Evolutionary conservation across 2,329 filamentous ascomycete species (phyloP).

Genomic region (Coniella lustricola): DNA sequence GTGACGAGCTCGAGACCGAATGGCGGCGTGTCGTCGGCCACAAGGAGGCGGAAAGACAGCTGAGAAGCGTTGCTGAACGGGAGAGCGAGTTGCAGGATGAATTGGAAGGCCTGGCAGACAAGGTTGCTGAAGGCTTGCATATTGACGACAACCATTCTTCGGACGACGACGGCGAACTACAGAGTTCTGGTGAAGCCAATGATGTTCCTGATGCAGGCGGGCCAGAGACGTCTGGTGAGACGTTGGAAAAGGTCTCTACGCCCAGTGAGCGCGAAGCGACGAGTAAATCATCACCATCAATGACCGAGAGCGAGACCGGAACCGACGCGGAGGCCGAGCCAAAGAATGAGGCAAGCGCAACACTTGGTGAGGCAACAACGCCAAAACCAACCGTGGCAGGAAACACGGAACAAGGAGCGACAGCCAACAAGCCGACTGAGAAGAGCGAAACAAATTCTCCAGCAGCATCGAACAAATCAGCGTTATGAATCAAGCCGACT

Average conservation of each 20-base stretch:
- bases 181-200: too few relatives aligned
- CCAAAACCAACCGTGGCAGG: background rate
- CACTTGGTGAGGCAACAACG: background rate
- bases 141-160: constrained; percentile 13
- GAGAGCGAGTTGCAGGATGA: constrained; percentile 35
- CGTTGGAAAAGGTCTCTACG: too few relatives aligned
- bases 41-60: constrained; percentile 45
- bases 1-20: constrained; percentile 68
- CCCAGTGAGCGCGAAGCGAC: too few relatives aligned
- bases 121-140: constrained; percentile 24
- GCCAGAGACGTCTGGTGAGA: too few relatives aligned
- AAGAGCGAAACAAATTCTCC: background rate
- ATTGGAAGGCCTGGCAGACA: constrained; percentile 28
- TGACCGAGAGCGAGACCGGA: too few relatives aligned
- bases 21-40: constrained; percentile 66
- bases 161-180: background rate
- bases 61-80: constrained; percentile 27
- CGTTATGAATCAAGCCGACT: background rate
- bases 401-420: background rate
- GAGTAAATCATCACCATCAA: too few relatives aligned
- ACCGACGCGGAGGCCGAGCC: too few relatives aligned
- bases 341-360: too few relatives aligned
- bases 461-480: background rate
- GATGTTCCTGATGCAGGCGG: too few relatives aligned
- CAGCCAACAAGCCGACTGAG: background rate